Evolutionary conservation across 768 basidiomycete species (phyloP).

Genomic region (Calvatia gigantea): DNA sequence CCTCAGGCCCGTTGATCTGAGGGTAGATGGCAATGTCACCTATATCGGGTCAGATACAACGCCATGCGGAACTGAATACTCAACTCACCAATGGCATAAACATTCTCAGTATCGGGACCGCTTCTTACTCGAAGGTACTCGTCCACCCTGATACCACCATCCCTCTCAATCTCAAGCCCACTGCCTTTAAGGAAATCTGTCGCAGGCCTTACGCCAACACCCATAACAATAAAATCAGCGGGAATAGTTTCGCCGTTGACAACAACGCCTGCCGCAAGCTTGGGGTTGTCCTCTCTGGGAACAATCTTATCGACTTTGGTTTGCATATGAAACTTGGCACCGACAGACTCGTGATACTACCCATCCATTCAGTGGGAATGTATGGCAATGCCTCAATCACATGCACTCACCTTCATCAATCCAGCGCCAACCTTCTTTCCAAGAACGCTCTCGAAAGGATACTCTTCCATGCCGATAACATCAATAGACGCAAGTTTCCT

Average conservation of each 20-base stretch:
- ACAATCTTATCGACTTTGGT: constrained; percentile 66
- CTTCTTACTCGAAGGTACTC: constrained; percentile 60
- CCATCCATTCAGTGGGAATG: background rate
- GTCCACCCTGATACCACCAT: constrained; percentile 77
- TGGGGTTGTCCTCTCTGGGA: constrained; percentile 46
- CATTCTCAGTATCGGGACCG: constrained; percentile 39
- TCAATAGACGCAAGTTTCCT: constrained; percentile 79
- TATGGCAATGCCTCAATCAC: background rate
- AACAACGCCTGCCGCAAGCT: constrained; percentile 59
- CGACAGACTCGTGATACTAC: constrained; percentile 80
- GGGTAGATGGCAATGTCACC: constrained; percentile 85
- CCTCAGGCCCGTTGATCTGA: constrained; percentile 47
- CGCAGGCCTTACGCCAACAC: constrained; percentile 81
- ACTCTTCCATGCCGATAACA: constrained; percentile 79
- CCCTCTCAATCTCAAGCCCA: constrained; percentile 65
- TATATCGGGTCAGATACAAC: constrained; percentile 16
- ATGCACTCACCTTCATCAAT: constrained; percentile 58
- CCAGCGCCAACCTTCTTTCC: constrained; percentile 78
- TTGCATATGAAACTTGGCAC: constrained; percentile 81
- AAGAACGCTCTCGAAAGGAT: constrained; percentile 78
- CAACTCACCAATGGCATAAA: constrained; percentile 66
- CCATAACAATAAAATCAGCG: constrained; percentile 81
- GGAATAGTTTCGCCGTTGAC: constrained; percentile 62
- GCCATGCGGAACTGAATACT: background rate
- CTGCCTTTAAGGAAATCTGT: constrained; percentile 77